Percentiles rank a stretch among this genome's conserved stretches.
Evolutionary conservation across 305 asterid genomes (phyloP).

Genomic region (Vinca major): DNA sequence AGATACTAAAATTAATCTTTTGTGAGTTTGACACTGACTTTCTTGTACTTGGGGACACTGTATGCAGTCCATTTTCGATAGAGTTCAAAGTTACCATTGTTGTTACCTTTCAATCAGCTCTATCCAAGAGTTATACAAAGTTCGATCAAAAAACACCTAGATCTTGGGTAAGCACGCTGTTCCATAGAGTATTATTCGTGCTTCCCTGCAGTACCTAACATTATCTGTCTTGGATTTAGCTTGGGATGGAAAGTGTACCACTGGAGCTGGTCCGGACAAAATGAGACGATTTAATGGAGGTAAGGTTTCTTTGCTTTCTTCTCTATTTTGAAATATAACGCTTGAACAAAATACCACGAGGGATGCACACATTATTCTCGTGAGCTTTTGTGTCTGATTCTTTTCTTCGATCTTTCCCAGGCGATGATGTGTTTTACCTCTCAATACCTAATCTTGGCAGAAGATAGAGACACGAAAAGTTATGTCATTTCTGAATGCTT

Average conservation of each 20-base stretch:
- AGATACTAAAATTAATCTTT: not conserved
- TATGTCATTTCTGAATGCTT: not conserved
- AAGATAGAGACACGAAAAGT: not conserved
- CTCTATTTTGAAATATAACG: not conserved
- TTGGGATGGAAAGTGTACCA: conserved; percentile 69
- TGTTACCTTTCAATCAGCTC: conserved; percentile 53
- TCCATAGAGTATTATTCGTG: conserved; percentile 1
- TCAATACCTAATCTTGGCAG: conserved; percentile 1
- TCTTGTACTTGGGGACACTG: not conserved
- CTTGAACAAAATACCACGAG: not conserved
- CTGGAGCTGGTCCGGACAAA: conserved; percentile 63
- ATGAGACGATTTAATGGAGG: conserved; percentile 38
- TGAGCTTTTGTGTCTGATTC: not conserved
- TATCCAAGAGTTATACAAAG: conserved; percentile 38
- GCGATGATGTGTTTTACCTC: not conserved
- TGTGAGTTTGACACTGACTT: not conserved
- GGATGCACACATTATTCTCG: not conserved
- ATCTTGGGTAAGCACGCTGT: conserved; percentile 53
- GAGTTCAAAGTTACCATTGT: conserved; percentile 67
- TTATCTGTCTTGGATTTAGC: conserved; percentile 26
- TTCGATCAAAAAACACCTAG: conserved; percentile 41
- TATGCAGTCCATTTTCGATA: conserved; percentile 65
- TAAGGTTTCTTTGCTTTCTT: conserved; percentile 13
- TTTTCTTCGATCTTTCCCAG: not conserved
- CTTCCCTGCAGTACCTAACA: conserved; percentile 10